A percentile compares a stretch with the other conserved stretches of the same genome.
These are phyloP conservation scores for Atkinsonella texensis DNA, from an alignment of 2,329 filamentous ascomycete genomes.

Conservation along the genomic window DNA sequence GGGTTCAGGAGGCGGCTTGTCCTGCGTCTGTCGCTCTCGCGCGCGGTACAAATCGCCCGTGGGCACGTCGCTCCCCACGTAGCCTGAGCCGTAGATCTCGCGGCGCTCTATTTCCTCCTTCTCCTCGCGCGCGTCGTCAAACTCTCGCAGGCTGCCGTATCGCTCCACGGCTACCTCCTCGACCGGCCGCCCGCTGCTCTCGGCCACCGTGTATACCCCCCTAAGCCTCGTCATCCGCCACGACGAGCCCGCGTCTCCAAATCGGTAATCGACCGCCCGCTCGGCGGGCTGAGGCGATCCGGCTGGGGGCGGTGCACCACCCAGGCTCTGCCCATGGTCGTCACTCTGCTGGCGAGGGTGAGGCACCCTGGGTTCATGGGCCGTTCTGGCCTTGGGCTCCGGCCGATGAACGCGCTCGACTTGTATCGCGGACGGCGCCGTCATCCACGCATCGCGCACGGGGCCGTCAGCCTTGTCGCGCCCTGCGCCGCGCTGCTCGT, in stretches of 20 bases:
- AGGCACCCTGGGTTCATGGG: constrained; percentile 54
- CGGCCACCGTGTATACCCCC: constrained; percentile 67
- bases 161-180: constrained; percentile 77
- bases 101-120: constrained; percentile 79
- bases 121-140: constrained; percentile 89
- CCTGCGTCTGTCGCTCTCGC: constrained; percentile 46
- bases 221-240: constrained; percentile 97
- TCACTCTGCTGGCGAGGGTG: constrained; percentile 73
- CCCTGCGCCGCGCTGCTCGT: constrained; percentile 20
- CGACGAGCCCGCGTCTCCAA: constrained; percentile 79
- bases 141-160: constrained; percentile 69
- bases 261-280: constrained; percentile 56
- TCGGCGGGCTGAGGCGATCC: constrained; percentile 28
- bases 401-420: constrained; percentile 68
- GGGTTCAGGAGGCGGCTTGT: neutral
- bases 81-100: constrained; percentile 71
- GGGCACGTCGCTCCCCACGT: constrained; percentile 74
- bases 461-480: constrained; percentile 21
- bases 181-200: constrained; percentile 58
- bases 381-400: constrained; percentile 39
- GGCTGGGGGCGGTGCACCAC: constrained; percentile 21
- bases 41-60: constrained; percentile 78
- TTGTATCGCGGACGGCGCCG: constrained; percentile 67
- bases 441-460: constrained; percentile 89
- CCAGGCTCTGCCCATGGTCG: constrained; percentile 40